Conservation (phyloP, 768 basidiomycete species). For the Calvatia gigantea region DNA sequence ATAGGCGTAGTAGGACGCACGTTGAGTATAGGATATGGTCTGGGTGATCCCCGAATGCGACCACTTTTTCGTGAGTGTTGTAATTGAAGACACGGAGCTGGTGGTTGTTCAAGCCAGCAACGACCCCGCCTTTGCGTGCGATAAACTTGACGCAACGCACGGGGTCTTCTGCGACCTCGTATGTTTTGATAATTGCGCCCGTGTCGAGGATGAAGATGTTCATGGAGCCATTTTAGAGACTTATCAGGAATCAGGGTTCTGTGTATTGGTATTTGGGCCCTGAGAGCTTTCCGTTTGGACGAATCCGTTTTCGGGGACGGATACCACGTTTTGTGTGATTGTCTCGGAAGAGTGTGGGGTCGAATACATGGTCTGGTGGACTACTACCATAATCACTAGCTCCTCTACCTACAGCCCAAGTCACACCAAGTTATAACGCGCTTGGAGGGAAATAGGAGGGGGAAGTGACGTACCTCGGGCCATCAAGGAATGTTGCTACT, state of each 20-base stretch:
- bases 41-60: slow-evolving; percentile 93
- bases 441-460: too few species aligned
- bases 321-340: too few species aligned
- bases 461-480: too few species aligned
- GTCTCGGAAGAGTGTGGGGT: too few species aligned
- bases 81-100: slow-evolving; percentile 97
- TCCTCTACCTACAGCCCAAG: too few species aligned
- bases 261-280: too few species aligned
- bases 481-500: too few species aligned
- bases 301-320: too few species aligned
- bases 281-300: too few species aligned
- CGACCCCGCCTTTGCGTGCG: slow-evolving; percentile 98
- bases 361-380: too few species aligned
- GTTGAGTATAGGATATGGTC: slow-evolving; percentile 97
- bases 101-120: slow-evolving; percentile 84
- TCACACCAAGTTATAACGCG: too few species aligned
- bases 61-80: slow-evolving; percentile 97
- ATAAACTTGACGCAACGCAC: slow-evolving; percentile 96
- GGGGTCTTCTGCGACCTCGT: slow-evolving; percentile 96
- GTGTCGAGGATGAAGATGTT: slow-evolving; percentile 98
- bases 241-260: slow-evolving; percentile 90
- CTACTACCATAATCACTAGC: too few species aligned
- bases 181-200: slow-evolving; percentile 88
- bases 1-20: slow-evolving; percentile 93
- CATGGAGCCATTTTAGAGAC: slow-evolving; percentile 94